Base-by-base conservation (phyloP, 2,329 filamentous ascomycete species). In the Phaeoacremonium minimum region DNA sequence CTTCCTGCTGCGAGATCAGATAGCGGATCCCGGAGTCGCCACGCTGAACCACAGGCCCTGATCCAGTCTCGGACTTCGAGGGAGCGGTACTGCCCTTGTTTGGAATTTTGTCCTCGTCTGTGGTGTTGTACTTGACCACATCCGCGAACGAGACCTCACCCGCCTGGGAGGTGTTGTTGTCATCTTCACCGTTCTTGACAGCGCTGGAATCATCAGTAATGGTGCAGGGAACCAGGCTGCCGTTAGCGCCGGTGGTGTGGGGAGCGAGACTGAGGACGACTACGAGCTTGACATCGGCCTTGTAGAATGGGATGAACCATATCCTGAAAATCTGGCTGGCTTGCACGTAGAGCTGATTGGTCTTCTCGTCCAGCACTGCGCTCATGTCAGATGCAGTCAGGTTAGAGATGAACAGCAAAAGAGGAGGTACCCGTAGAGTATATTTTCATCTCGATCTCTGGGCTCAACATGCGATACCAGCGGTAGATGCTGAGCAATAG, bases 391-490 rank as follows among this genome's bases (percentile, higher is more conserved):
- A 2, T 2, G 1, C 2, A 13, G n/a, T 17, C 4, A 4, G 6
- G 14, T 15, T 14, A 4, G 7, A 17, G 22, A 16, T 7, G n/a
- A n/a, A 14, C 11, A 22, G 18, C 9, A 22, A 2, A 30, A 7
- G 19, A n/a, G 29, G 15, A 52, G 60, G 29, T 53, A 76, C 74
- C 67, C 30, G 61, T 58, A 4, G 71, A 75, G 44, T 87, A 75
- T 14, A 95, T 68, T 2, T 73, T 63, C 11, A 91, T 62, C 30
- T 81, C 71, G 46, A 93, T 85, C 14, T 69, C 66, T 0, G 89
- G 89, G 43, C 81, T 87, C 53, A 95, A 68, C 45, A 91, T 84
- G 52, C 88, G 87, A 61, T 94, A 91, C 85, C 85, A 90, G 28
- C 80, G 77, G 53, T 87, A 94, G 38, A 95, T 82, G 47, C 73